A percentile compares a stretch with the other conserved stretches of the same genome.
These are phyloP conservation scores for Solanum acaule DNA, from an alignment of 257 asterid genomes.

Conservation along the genomic window DNA sequence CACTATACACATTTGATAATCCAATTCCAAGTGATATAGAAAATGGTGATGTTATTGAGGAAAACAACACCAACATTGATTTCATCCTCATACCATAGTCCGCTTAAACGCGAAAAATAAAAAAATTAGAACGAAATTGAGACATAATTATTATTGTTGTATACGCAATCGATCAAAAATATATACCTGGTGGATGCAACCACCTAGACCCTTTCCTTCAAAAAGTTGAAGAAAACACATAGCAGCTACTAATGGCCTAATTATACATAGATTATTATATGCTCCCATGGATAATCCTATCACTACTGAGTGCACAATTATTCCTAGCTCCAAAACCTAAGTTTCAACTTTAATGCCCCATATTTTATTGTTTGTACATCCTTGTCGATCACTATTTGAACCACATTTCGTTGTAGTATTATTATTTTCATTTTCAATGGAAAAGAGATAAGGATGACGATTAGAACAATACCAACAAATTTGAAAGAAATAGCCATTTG, in stretches of 20 bases:
- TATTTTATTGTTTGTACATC: too few species aligned
- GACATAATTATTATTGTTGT: too few species aligned
- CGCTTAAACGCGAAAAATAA: neutral
- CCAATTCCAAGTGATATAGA: conserved; percentile 27
- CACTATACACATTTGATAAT: conserved; percentile 29
- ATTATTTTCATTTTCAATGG: too few species aligned
- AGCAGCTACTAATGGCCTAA: conserved; percentile 10
- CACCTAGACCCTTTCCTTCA: conserved; percentile 23
- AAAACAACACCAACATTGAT: conserved; percentile 26
- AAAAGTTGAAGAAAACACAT: conserved; percentile 11
- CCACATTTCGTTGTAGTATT: too few species aligned
- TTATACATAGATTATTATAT: conserved; percentile 5
- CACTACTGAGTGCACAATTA: conserved; percentile 14
- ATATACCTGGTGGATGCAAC: conserved; percentile 28
- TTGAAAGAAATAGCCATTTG: neutral
- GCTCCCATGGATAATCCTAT: conserved; percentile 15
- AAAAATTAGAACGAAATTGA: neutral
- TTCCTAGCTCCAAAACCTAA: conserved; percentile 11
- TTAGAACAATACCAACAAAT: neutral
- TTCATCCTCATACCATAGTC: conserved; percentile 21
- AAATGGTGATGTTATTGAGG: conserved; percentile 29
- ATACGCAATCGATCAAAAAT: neutral
- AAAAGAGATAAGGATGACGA: neutral
- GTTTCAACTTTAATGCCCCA: too few species aligned
- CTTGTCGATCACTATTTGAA: too few species aligned